These are phyloP conservation scores for Suhomyces anneliseae DNA, from an alignment of 1,139 yeast genomes.

Conservation along the genomic window DNA sequence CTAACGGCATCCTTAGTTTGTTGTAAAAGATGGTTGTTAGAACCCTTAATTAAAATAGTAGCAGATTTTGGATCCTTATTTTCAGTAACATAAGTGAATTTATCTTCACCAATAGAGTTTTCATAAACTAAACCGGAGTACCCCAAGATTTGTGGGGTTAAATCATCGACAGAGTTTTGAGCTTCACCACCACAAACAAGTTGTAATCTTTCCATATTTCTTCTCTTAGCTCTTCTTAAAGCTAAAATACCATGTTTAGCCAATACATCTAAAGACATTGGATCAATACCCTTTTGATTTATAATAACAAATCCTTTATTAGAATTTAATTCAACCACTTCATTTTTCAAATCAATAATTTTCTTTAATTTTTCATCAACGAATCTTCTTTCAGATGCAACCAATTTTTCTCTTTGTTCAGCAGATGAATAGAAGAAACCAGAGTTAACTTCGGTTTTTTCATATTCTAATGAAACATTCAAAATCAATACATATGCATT, in stretches of 20 bases:
- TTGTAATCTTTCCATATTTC: conserved; percentile 98
- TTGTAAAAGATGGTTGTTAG: conserved; percentile 81
- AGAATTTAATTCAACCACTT: conserved; percentile 78
- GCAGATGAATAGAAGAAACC: conserved; percentile 94
- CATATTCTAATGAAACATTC: conserved; percentile 94
- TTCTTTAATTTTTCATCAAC: conserved; percentile 92
- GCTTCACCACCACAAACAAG: conserved; percentile 97
- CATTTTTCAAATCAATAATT: conserved; percentile 88
- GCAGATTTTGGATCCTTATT: conserved; percentile 90
- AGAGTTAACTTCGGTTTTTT: conserved; percentile 96
- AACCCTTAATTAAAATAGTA: conserved; percentile 89
- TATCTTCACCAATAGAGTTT: conserved; percentile 94
- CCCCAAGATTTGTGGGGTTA: conserved; percentile 82
- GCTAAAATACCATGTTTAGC: conserved; percentile 95
- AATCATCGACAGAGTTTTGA: conserved; percentile 94
- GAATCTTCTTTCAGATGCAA: conserved; percentile 88
- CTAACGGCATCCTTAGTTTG: conserved; percentile 97
- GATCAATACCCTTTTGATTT: conserved; percentile 98
- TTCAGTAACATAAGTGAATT: conserved; percentile 93
- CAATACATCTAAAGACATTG: conserved; percentile 91
- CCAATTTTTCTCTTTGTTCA: conserved; percentile 94
- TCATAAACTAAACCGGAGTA: conserved; percentile 90
- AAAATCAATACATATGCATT: conserved; percentile 85
- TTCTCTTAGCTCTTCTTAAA: conserved; percentile 94
- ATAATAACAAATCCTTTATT: conserved; percentile 87